A percentile compares a stretch with the other conserved stretches of the same genome.
Conservation (phyloP, 2,329 filamentous ascomycete genomes). For the Botryotinia calthae region DNA sequence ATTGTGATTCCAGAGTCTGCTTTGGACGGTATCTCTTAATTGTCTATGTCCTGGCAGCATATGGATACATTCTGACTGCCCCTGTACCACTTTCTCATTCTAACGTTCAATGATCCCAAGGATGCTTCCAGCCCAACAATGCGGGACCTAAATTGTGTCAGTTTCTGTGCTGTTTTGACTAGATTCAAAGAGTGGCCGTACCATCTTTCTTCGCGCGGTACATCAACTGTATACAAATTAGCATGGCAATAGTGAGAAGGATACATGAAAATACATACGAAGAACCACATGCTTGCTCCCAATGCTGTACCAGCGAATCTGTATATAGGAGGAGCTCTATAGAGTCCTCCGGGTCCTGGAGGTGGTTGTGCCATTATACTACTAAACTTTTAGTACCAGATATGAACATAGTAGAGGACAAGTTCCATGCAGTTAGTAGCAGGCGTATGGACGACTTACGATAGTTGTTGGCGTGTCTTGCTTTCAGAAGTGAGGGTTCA, state of each 20-base stretch:
- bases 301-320: constrained; percentile 82
- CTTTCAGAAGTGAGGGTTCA: background rate
- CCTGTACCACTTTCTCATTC: background rate
- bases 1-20: background rate
- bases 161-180: constrained; percentile 4
- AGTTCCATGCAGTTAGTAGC: background rate
- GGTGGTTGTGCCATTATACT: constrained; percentile 51
- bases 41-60: background rate
- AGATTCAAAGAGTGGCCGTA: constrained; percentile 36
- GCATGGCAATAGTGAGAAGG: background rate
- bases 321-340: constrained; percentile 63
- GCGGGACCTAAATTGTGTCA: constrained; percentile 56
- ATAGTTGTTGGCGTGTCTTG: background rate
- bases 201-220: constrained; percentile 97
- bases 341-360: constrained; percentile 47
- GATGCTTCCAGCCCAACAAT: constrained; percentile 90
- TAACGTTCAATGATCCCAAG: constrained; percentile 78
- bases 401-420: background rate
- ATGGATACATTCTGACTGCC: background rate
- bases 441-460: background rate
- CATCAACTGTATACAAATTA: constrained; percentile 65
- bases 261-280: constrained; percentile 58
- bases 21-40: background rate
- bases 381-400: constrained; percentile 24
- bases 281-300: constrained; percentile 99